phyloP scores from a whole-genome alignment of 495 filamentous ascomycete species.

The Staphylotrichum tortipilum region DNA sequence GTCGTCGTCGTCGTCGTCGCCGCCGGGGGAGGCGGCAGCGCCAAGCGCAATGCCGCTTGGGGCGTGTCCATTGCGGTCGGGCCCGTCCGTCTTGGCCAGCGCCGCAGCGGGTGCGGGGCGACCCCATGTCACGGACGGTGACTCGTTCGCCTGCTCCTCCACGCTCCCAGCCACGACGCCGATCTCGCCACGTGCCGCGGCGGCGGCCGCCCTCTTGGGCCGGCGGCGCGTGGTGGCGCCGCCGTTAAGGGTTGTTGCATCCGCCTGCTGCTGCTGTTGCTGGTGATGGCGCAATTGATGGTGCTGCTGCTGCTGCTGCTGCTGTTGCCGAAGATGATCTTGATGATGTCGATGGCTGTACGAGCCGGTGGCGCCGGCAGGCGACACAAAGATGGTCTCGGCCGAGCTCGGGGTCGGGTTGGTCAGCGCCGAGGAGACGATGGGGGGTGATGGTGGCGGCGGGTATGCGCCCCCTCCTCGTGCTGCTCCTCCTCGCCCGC shows the following conservation, averaged over 20 bases:
- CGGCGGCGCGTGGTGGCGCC: not conserved
- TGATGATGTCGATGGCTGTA: too few relatives aligned
- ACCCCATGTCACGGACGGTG: not conserved
- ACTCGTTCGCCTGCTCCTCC: too few relatives aligned
- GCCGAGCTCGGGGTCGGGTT: conserved; percentile 27
- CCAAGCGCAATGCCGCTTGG: conserved; percentile 11
- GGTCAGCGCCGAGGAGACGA: conserved; percentile 7
- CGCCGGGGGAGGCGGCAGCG: conserved; percentile 11
- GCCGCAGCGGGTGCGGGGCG: too few relatives aligned
- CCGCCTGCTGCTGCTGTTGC: not conserved
- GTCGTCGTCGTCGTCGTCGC: too few relatives aligned
- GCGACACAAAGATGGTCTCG: conserved; percentile 33
- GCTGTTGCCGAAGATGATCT: not conserved
- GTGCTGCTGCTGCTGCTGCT: too few relatives aligned
- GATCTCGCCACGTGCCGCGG: not conserved
- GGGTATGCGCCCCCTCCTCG: not conserved
- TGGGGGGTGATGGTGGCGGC: not conserved
- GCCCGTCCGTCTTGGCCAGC: not conserved
- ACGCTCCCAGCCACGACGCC: too few relatives aligned
- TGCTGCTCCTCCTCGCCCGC: too few relatives aligned
- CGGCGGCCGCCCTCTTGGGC: not conserved
- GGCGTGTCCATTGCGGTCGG: conserved; percentile 1
- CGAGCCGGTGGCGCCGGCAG: not conserved
- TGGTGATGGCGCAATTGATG: too few relatives aligned
- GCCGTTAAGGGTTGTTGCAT: too few relatives aligned